These are phyloP conservation scores for Pyrenopolyporus hunteri DNA, from an alignment of 495 filamentous ascomycete genomes.

Conservation along the genomic window DNA sequence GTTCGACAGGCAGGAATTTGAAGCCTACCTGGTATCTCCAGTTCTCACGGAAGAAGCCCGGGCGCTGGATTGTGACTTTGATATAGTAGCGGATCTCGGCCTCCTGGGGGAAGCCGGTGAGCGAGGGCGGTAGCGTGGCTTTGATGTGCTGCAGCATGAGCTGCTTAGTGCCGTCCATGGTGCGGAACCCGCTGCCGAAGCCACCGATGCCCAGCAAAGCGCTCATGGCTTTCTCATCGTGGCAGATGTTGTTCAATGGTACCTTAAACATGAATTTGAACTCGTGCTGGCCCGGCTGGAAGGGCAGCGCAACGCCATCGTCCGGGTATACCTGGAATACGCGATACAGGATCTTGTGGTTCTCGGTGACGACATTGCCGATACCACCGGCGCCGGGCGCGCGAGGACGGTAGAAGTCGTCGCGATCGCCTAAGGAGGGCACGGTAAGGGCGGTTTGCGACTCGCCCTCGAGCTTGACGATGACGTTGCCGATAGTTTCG, in stretches of 20 bases:
- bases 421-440: slow-evolving; percentile 29
- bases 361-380: slow-evolving; percentile 52
- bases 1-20: slow-evolving; percentile 92
- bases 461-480: slow-evolving; percentile 95
- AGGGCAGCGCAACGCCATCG: slow-evolving; percentile 64
- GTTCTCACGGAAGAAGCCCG: slow-evolving; percentile 85
- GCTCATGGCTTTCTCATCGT: slow-evolving; percentile 55
- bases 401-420: slow-evolving; percentile 31
- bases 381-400: slow-evolving; percentile 19
- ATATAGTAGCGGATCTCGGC: slow-evolving; percentile 93
- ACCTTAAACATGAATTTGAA: slow-evolving; percentile 94
- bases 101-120: slow-evolving; percentile 78
- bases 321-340: slow-evolving; percentile 81
- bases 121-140: slow-evolving; percentile 84
- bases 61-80: slow-evolving; percentile 86
- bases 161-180: slow-evolving; percentile 59
- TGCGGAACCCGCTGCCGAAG: slow-evolving; percentile 51
- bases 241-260: slow-evolving; percentile 90
- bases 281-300: slow-evolving; percentile 79
- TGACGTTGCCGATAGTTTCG: slow-evolving; percentile 74
- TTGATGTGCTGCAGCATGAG: slow-evolving; percentile 72
- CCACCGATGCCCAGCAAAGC: slow-evolving; percentile 50
- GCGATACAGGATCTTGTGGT: slow-evolving; percentile 67
- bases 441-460: slow-evolving; percentile 65
- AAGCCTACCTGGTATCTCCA: slow-evolving; percentile 66